phyloP scores from a whole-genome alignment of 305 asterid genomes.

The Solanum hybrid region DNA sequence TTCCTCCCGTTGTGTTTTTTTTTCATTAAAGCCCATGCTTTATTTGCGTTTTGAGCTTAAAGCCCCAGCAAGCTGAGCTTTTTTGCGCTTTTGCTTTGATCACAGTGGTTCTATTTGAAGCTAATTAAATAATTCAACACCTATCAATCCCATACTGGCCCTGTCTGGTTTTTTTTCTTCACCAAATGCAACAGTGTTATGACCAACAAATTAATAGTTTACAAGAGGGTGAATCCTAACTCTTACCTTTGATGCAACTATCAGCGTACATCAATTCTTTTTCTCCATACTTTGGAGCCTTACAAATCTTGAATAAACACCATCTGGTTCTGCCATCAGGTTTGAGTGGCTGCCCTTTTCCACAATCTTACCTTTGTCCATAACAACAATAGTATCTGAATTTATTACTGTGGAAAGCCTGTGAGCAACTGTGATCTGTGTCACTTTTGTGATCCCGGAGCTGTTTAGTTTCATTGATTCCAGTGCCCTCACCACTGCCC shows the following conservation, averaged over 20 bases:
- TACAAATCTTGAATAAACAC: conserved; percentile 30
- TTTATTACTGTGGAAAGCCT: conserved; percentile 64
- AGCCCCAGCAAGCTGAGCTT: neutral
- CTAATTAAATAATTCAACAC: neutral
- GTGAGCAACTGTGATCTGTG: conserved; percentile 59
- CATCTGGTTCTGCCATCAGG: conserved; percentile 27
- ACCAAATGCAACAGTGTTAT: neutral
- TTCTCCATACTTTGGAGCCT: conserved; percentile 43
- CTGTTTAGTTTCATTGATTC: conserved; percentile 32
- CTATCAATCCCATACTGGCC: neutral
- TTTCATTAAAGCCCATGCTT: neutral
- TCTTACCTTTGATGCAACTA: neutral
- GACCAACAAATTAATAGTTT: neutral
- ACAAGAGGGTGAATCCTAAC: neutral
- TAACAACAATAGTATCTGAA: conserved; percentile 48
- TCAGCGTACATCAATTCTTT: neutral
- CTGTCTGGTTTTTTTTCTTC: neutral
- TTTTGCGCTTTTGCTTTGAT: neutral
- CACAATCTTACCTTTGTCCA: conserved; percentile 64
- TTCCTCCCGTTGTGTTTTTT: neutral
- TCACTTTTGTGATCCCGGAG: conserved; percentile 19
- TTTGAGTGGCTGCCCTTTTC: conserved; percentile 51
- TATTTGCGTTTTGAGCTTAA: neutral
- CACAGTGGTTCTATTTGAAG: neutral
- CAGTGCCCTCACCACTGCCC: conserved; percentile 46